A percentile compares a stretch with the other conserved stretches of the same genome.
These are phyloP conservation scores for Metschnikowia arizonensis DNA, from an alignment of 805 yeast genomes.

Conservation along the genomic window DNA sequence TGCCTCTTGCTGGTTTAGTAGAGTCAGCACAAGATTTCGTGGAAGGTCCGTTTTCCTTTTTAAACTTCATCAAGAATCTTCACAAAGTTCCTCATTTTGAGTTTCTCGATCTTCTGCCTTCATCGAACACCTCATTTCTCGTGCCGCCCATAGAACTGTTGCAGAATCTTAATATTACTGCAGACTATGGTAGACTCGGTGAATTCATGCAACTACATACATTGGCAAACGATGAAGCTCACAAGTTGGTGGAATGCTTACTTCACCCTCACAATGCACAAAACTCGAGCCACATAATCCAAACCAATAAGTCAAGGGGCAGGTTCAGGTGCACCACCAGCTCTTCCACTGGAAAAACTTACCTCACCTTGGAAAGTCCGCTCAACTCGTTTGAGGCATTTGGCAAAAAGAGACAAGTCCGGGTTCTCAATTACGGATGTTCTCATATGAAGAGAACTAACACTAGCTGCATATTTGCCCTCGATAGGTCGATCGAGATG, in stretches of 20 bases:
- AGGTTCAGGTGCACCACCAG: slow-evolving; percentile 13
- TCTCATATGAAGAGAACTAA: slow-evolving; percentile 29
- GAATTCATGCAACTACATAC: slow-evolving; percentile 66
- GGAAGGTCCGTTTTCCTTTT: slow-evolving; percentile 29
- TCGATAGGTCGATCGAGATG: slow-evolving; percentile 66
- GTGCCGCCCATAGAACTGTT: slow-evolving; percentile 66
- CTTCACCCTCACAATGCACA: slow-evolving; percentile 11
- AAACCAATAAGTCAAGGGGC: slow-evolving; percentile 15
- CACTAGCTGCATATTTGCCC: slow-evolving; percentile 52
- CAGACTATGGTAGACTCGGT: slow-evolving; percentile 40
- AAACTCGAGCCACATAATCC: slow-evolving; percentile 8
- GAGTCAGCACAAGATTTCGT: slow-evolving; percentile 41
- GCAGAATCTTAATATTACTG: slow-evolving; percentile 45
- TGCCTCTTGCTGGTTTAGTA: slow-evolving; percentile 55
- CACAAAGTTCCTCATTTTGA: slow-evolving; percentile 43
- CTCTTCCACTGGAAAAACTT: slow-evolving; percentile 12
- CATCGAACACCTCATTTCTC: slow-evolving; percentile 52
- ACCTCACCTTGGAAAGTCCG: slow-evolving; percentile 9
- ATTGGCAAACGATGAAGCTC: slow-evolving; percentile 54
- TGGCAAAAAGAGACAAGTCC: slow-evolving; percentile 50
- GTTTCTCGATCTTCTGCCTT: slow-evolving; percentile 26
- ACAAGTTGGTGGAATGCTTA: slow-evolving; percentile 46
- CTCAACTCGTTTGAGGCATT: slow-evolving; percentile 1
- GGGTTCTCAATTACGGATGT: slow-evolving; percentile 60
- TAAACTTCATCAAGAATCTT: slow-evolving; percentile 43